These are phyloP conservation scores for Neobulgaria alba DNA, from an alignment of 2,329 filamentous ascomycete genomes.

Conservation along the genomic window DNA sequence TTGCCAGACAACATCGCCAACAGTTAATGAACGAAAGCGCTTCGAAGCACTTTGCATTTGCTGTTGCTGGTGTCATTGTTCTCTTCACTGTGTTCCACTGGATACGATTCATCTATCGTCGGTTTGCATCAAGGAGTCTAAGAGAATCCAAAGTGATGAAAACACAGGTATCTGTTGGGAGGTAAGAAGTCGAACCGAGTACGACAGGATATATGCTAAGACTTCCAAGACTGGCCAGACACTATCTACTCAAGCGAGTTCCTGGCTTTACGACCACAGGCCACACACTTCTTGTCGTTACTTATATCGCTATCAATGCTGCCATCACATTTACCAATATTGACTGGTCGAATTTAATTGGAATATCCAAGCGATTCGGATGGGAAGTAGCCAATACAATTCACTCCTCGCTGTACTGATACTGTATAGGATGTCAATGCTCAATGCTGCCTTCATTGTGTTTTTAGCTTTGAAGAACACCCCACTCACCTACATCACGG, in stretches of 20 bases:
- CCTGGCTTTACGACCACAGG: slow-evolving; percentile 33
- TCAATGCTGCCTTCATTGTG: slow-evolving; percentile 43
- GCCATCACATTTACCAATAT: slow-evolving; percentile 29
- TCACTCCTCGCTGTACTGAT: slow-evolving; percentile 16
- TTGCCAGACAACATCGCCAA: slow-evolving; percentile 1
- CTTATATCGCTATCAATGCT: slow-evolving; percentile 31
- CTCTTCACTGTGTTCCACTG: slow-evolving; percentile 19
- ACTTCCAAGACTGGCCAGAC: slow-evolving; percentile 10
- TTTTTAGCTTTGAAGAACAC: slow-evolving; percentile 51
- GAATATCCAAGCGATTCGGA: slow-evolving; percentile 12
- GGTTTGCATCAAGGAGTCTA: slow-evolving; percentile 11
- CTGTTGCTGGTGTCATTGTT: slow-evolving; percentile 14
- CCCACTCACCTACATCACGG: slow-evolving; percentile 42
- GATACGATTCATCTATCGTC: slow-evolving; percentile 15
- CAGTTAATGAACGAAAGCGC: slow-evolving; percentile 9
- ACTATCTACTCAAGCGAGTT: slow-evolving; percentile 12
- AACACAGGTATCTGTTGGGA: slow-evolving; percentile 11
- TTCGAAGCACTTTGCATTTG: slow-evolving; percentile 16
- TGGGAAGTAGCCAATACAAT: slow-evolving; percentile 20
- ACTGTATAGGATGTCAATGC: slow-evolving; percentile 35
- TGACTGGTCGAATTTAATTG: slow-evolving; percentile 11
- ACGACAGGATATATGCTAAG: not conserved
- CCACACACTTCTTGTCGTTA: slow-evolving; percentile 30
- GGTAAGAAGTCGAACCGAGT: slow-evolving; percentile 5
- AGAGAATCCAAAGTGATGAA: slow-evolving; percentile 12